A percentile compares a stretch with the other conserved stretches of the same genome.
phyloP scores from a whole-genome alignment of 495 filamentous ascomycete species.

The Bombardia bombarda region DNA sequence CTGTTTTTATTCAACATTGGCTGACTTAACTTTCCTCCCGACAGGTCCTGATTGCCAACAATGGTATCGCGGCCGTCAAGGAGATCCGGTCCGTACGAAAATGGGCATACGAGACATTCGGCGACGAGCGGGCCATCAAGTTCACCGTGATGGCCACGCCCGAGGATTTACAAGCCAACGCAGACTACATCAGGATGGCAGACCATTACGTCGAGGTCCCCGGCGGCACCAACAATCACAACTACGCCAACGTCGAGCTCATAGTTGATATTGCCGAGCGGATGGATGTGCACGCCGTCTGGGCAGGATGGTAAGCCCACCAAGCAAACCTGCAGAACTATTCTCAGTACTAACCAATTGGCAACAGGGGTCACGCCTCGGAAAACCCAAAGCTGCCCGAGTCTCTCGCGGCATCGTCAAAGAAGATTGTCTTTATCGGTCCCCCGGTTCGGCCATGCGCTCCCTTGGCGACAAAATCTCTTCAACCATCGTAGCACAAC shows the following conservation, averaged over 20 bases:
- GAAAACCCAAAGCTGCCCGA: constrained; percentile 98
- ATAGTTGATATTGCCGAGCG: constrained; percentile 99
- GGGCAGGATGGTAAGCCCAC: constrained; percentile 89
- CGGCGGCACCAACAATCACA: constrained; percentile 99
- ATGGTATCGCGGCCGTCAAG: constrained; percentile 98
- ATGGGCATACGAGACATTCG: constrained; percentile 99
- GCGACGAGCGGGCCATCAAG: constrained; percentile 95
- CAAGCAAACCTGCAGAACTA: background rate
- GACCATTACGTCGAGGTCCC: constrained; percentile 99
- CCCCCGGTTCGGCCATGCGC: constrained; percentile 98
- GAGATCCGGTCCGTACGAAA: constrained; percentile 97
- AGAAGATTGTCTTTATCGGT: constrained; percentile 98
- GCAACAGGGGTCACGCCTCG: constrained; percentile 83
- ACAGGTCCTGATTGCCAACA: constrained; percentile 98
- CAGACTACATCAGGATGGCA: constrained; percentile 98
- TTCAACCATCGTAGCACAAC: constrained; percentile 97
- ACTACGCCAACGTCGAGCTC: constrained; percentile 98
- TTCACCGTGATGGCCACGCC: constrained; percentile 99
- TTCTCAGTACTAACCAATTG: constrained; percentile 4
- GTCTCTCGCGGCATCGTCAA: constrained; percentile 86
- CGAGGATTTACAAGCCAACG: constrained; percentile 96
- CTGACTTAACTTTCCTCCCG: background rate
- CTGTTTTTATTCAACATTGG: too few relatives aligned
- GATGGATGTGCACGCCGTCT: constrained; percentile 96
- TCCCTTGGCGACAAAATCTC: constrained; percentile 99